These are phyloP conservation scores for Glycine tomentella DNA, from an alignment of 306 rosid genomes.

Conservation along the genomic window DNA sequence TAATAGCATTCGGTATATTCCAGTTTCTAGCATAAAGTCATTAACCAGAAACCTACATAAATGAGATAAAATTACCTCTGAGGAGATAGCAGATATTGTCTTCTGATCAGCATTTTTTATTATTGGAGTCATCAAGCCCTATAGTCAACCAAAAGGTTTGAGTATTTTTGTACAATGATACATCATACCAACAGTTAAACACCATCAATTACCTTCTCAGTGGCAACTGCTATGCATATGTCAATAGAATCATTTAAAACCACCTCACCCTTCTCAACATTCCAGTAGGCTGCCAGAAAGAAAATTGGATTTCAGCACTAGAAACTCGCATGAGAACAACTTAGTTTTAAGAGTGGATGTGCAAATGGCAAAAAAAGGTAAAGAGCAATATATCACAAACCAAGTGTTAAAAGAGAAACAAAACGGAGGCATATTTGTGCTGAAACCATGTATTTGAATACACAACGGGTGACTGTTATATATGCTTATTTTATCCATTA, in stretches of 20 bases:
- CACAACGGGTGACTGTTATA: too few species aligned
- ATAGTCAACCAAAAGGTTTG: conserved; percentile 46
- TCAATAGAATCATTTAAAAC: conserved; percentile 71
- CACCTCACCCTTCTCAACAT: conserved; percentile 75
- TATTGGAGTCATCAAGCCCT: conserved; percentile 99
- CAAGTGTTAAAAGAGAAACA: neutral
- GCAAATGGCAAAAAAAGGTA: neutral
- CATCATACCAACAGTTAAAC: conserved; percentile 34
- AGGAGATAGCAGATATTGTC: conserved; percentile 82
- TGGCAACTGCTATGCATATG: conserved; percentile 97
- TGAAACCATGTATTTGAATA: too few species aligned
- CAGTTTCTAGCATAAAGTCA: conserved; percentile 19
- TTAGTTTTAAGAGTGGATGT: conserved; percentile 27
- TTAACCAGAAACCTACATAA: conserved; percentile 8
- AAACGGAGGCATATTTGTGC: too few species aligned
- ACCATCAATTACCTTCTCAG: conserved; percentile 79
- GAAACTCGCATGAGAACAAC: conserved; percentile 35
- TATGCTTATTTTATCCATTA: too few species aligned
- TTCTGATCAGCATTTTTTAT: conserved; percentile 93
- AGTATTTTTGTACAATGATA: conserved; percentile 34
- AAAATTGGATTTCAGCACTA: conserved; percentile 38
- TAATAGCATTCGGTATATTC: neutral
- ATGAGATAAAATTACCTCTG: conserved; percentile 67
- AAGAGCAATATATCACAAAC: conserved; percentile 25
- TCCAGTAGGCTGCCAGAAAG: conserved; percentile 81